These are phyloP conservation scores for Luvunga scandens DNA, from an alignment of 345 rosid species.

Conservation along the genomic window DNA sequence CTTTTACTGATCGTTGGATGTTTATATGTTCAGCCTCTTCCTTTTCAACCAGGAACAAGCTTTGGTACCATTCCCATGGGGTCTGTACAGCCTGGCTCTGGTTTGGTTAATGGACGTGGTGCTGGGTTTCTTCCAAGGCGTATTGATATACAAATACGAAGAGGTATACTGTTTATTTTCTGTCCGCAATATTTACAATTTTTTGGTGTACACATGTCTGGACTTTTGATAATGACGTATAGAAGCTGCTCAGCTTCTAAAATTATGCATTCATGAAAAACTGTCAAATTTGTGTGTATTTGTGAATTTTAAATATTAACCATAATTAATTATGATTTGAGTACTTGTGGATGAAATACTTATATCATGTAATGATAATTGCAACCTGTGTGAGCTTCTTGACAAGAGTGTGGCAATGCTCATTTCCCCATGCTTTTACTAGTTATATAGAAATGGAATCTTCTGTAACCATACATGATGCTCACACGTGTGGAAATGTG, in stretches of 20 bases:
- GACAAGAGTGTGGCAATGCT: neutral
- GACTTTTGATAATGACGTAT: neutral
- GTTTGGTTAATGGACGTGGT: conserved; percentile 47
- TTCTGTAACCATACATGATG: neutral
- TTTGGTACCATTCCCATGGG: conserved; percentile 50
- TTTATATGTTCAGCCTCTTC: conserved; percentile 53
- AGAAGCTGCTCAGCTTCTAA: neutral
- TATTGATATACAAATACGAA: conserved; percentile 73
- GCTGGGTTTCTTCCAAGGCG: conserved; percentile 63
- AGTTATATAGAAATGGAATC: neutral
- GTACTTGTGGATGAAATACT: neutral
- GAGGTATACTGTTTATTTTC: conserved; percentile 39
- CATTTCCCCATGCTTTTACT: neutral
- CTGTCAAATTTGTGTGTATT: neutral
- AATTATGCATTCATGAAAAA: neutral
- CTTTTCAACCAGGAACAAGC: conserved; percentile 60
- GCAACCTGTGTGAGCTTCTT: neutral
- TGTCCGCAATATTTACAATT: neutral
- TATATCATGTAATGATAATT: neutral
- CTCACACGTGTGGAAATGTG: neutral
- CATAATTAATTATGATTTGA: neutral
- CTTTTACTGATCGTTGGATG: conserved; percentile 19
- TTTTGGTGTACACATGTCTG: neutral
- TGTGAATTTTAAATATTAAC: neutral
- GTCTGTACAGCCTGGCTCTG: conserved; percentile 49